A percentile compares a stretch with the other conserved stretches of the same genome.
Evolutionary conservation across 2,329 filamentous ascomycete species (phyloP).

Genomic region (Stylonectria norvegica): DNA sequence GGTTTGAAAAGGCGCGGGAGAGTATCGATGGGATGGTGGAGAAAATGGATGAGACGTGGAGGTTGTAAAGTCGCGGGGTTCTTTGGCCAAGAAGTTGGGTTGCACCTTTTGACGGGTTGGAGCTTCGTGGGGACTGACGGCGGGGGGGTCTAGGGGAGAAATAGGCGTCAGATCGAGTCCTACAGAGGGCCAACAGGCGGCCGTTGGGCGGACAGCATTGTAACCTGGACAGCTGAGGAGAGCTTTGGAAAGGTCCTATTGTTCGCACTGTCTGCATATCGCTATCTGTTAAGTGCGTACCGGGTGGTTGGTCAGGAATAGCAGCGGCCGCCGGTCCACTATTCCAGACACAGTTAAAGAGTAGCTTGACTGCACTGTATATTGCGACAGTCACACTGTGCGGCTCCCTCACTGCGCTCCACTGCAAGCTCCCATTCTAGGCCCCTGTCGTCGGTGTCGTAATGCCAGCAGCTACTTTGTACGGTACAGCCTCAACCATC

Average conservation of each 20-base stretch:
- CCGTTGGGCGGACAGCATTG: no score
- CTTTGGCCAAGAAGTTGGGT: conserved; percentile 24
- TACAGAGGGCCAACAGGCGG: no score
- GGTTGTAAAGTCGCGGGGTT: conserved; percentile 30
- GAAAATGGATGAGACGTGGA: conserved; percentile 25
- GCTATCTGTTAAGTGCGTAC: no score
- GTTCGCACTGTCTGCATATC: no score
- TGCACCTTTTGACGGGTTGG: conserved; percentile 28
- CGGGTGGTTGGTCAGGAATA: no score
- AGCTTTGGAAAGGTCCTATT: no score
- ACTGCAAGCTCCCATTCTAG: conserved; percentile 9
- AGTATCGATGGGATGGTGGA: conserved; percentile 25
- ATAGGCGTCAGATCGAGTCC: no score
- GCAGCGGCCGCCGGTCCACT: no score
- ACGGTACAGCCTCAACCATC: conserved; percentile 23
- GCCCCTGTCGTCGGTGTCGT: conserved; percentile 15
- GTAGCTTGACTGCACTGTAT: no score
- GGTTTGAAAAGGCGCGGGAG: conserved; percentile 16
- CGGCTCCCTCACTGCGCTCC: conserved; percentile 11
- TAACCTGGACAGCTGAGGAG: no score
- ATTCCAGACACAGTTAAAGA: no score
- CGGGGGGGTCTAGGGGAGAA: conserved; percentile 8
- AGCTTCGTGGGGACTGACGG: conserved; percentile 26
- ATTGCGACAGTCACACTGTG: no score
- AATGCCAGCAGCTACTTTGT: conserved; percentile 17